Evolutionary conservation across 2,329 filamentous ascomycete species (phyloP), one percentile per base, ranked within the genome.

Genomic region (Conoideocrella luteorostrata): DNA sequence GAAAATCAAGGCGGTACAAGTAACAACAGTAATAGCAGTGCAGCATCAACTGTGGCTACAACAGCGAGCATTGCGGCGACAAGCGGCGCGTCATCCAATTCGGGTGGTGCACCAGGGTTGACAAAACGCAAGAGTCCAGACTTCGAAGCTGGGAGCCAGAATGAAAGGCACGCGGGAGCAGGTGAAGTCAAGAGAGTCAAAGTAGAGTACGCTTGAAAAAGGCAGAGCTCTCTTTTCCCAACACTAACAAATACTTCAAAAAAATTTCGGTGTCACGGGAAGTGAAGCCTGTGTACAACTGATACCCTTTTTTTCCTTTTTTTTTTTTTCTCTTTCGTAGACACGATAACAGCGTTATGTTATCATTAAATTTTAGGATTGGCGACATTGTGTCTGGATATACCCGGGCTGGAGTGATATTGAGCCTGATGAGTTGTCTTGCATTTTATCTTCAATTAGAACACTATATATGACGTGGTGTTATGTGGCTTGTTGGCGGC

Each of bases 81-180:
- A 12, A 47, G 45, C 12, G 44, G 42, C 43, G 38, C 26, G 7
- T 48, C 46, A 24, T 48, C 54, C 5, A 24, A n/a, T 24, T 23
- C 39, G 13, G 35, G 48, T 41, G n/a, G n/a, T n/a, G n/a, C 35
- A 39, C 5, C 26, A 22, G 35, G 43, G 42, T 11, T 63, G 0
- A 58, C 64, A n/a, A 80, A 80, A 59, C 65, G 77, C 47, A 80
- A 80, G 61, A 80, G 74, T 46, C 75, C 75, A 2, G 77, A 80
- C 7, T 63, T 67, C 28, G 67, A 64, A 39, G 60, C 58, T 10
- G 62, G 58, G n/a, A 63, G 64, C 3, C 58, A 64, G 2, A 58
- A 60, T 7, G 72, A 75, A 21, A 57, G 62, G 3, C 58, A 65
- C 4, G 72, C 73, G 20, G 52, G 56, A 30, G 59, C 60, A 15